Base-by-base conservation (phyloP, 305 asterid species). In the Fraxinus latifolia region DNA sequence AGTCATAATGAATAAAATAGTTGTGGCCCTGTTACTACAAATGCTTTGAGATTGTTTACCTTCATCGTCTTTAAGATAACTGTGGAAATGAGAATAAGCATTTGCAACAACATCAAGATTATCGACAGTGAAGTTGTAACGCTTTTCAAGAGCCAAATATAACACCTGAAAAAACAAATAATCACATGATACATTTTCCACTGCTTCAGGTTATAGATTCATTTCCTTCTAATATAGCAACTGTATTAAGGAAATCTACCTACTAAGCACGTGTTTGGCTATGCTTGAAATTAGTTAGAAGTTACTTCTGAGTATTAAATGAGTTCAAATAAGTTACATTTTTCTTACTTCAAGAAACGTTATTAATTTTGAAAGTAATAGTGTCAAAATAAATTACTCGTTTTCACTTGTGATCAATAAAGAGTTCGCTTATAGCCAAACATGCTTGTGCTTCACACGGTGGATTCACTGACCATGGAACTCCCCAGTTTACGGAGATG, bases 91-190 rank as follows among this genome's bases (percentile, higher is more conserved):
- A 25, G 94, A 89, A 74, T 95, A 95, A 47, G 98, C 99, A 81
- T 94, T 94, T 17, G 98, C 99, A 67, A 93, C 95, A 37, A 94
- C 93, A 79, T 94, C 94, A 77, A 93, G 95, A 88, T 95, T 96
- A 33, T 93, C 90, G n/a, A 95, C 84, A 50, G 91, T 79, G 92
- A 95, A 95, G 90, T 94, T 95, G 85, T 93, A 94, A 72, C 98
- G 97, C 90, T 93, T 95, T 82, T 95, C 99, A 62, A 95, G 89
- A 37, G 98, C 97, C 88, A 95, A 87, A 85, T 91, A 95, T 39
- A 95, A 86, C 31, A 93, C 93, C 99, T 95, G 89, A 79, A 81
- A 68, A 32, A 77, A 27, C 76, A 50, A 60, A 60, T 4, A 44
- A 34, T 8, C 12, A 8, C 37, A 67, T n/a, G 23, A 53, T 5